phyloP scores from a whole-genome alignment of 169 alveolate genomes.

The Cyclospora cayetanensis region DNA sequence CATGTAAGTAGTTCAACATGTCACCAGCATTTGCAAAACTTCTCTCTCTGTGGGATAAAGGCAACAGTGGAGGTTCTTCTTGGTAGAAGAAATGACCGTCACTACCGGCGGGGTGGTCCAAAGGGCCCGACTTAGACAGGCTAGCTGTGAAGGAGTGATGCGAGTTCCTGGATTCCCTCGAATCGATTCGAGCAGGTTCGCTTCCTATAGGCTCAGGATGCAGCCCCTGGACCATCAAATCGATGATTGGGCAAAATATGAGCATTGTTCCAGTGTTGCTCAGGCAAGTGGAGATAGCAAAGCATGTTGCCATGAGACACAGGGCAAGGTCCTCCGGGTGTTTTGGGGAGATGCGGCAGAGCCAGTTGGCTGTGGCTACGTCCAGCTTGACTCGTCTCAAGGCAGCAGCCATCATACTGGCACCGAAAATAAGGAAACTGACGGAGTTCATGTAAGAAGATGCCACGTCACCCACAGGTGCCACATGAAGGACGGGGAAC shows the following conservation, averaged over 20 bases:
- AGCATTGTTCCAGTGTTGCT: slow-evolving; percentile 57
- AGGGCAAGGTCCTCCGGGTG: slow-evolving; percentile 40
- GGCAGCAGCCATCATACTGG: slow-evolving; percentile 61
- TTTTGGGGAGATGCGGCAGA: background rate
- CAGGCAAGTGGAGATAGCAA: slow-evolving; percentile 25
- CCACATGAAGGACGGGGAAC: slow-evolving; percentile 35
- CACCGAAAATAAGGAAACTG: slow-evolving; percentile 50
- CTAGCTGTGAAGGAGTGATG: too few relatives aligned
- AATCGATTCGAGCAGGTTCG: too few relatives aligned
- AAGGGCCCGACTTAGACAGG: too few relatives aligned
- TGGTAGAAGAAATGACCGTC: too few relatives aligned
- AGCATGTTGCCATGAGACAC: slow-evolving; percentile 32
- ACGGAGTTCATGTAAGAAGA: slow-evolving; percentile 38
- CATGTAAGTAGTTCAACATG: too few relatives aligned
- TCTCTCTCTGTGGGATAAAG: too few relatives aligned
- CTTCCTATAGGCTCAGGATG: background rate
- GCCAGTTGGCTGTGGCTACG: background rate
- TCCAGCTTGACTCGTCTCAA: slow-evolving; percentile 31
- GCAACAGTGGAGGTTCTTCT: too few relatives aligned
- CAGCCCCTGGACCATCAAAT: background rate
- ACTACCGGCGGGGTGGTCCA: too few relatives aligned
- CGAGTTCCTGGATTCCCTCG: too few relatives aligned
- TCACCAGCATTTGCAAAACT: too few relatives aligned
- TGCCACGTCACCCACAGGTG: slow-evolving; percentile 20
- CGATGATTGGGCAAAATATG: slow-evolving; percentile 53